Percentiles rank a stretch among this genome's conserved stretches.
phyloP scores from a whole-genome alignment of 2,329 filamentous ascomycete genomes.

The Penicillium sp. region DNA sequence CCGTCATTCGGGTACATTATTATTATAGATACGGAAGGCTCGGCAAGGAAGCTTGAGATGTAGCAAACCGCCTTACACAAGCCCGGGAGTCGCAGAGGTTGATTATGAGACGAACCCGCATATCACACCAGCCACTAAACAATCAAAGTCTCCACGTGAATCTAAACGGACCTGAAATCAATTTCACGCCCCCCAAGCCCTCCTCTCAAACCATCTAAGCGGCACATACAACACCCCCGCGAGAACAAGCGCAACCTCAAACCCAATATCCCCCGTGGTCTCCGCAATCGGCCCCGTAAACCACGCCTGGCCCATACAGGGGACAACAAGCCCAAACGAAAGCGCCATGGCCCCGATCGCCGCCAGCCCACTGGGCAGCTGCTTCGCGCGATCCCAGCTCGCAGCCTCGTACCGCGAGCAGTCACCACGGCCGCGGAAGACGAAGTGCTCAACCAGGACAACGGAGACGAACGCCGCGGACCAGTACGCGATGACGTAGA shows the following conservation, averaged over 20 bases:
- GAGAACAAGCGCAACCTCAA: slow-evolving; percentile 16
- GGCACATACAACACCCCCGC: slow-evolving; percentile 9
- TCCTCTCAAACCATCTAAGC: slow-evolving; percentile 9
- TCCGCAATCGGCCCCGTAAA: slow-evolving; percentile 16
- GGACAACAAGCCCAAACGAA: slow-evolving; percentile 9
- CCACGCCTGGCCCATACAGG: slow-evolving; percentile 17
- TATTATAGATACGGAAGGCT: too few relatives aligned
- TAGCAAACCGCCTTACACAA: too few relatives aligned
- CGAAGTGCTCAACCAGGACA: slow-evolving; percentile 7
- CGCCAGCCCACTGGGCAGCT: slow-evolving; percentile 1
- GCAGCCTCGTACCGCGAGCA: background rate
- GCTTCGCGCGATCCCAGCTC: slow-evolving; percentile 6
- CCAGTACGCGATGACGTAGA: slow-evolving; percentile 19
- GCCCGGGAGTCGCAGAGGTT: too few relatives aligned
- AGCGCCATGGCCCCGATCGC: slow-evolving; percentile 11
- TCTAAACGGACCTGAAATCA: background rate
- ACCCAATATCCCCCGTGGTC: slow-evolving; percentile 20
- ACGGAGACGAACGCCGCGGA: slow-evolving; percentile 11
- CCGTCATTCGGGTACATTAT: too few relatives aligned
- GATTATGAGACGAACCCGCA: too few relatives aligned
- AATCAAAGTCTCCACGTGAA: background rate
- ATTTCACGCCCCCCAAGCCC: background rate
- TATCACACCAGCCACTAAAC: too few relatives aligned
- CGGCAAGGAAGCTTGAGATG: too few relatives aligned
- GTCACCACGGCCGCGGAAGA: background rate